Evolutionary conservation across 495 filamentous ascomycete genomes (phyloP), one percentile per base, ranked within the genome.

Genomic region (Xylaria flabelliformis): DNA sequence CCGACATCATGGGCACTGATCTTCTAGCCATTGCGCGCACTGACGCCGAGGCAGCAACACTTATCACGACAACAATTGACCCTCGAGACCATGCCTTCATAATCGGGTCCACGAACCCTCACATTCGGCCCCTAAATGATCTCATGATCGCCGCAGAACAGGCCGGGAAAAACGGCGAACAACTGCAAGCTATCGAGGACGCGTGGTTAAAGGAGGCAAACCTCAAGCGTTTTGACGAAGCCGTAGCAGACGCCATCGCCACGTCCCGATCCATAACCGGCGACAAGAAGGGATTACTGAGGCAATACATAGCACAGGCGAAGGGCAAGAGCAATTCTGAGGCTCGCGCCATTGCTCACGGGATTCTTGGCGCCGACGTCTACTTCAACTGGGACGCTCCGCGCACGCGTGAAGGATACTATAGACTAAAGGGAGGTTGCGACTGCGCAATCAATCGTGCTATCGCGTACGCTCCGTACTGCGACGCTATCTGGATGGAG

Each of bases 401-500:
- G 51, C 87, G 96, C 70, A 98, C 96, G 64, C 87, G 96, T 44
- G 96, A 99, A 84, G 96, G 96, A 19, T 99, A 89, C 87, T 98
- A 98, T 84, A 86, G 96, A 55, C 91, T 97, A 79, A 83, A 92
- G 81, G 96, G 97, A 71, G 96, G 96, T 68, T 97, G 93, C 74
- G 90, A 94, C 78, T 97, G 94, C 78, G 93, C 94, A 39, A 87
- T 99, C 76, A 97, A 97, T 86, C 90, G 96, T 46, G 96, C 94
- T 5, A 83, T 97, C 53, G 93, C 96, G 3, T 99, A 94, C 79
- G 97, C 94, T 3, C 97, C 96, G 10, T 98, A 97, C 83, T 91
- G 91, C 59, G 96, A 99, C 78, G 87, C 97, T 76, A 93, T 99
- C 81, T 99, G 96, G 96, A 99, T 99, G 96, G 96, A 99, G 89